Base-by-base conservation (phyloP, 2,329 filamentous ascomycete species). In the Penicillium expansum region DNA sequence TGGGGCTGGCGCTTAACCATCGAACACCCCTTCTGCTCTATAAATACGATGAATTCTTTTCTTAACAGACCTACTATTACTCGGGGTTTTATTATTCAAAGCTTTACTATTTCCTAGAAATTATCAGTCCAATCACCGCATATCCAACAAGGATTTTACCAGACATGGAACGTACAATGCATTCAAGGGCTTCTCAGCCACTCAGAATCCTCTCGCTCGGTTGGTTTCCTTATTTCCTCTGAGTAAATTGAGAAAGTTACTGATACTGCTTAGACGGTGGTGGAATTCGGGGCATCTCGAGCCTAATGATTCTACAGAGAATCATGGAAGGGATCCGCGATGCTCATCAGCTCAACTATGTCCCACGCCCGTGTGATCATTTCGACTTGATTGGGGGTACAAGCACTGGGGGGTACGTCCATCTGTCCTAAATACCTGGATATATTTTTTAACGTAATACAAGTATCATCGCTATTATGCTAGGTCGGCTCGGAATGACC, bases 391-490 rank as follows among this genome's bases (percentile, higher is more conserved):
- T 52, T 0, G 50, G 50, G 11, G 50, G 50, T n/a, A 38, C 50
- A 7, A 38, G 2, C 30, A 52, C 50, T 24, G 50, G 50, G 45
- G 50, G 50, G 50, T 52, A 14, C 10, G 20, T 6, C 3, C 14
- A 11, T 20, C 2, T 22, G 5, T 14, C 10, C 14, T 10, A 18
- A 4, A 24, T 24, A n/a, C 24, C 24, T 5, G 1, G 18, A 14
- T 5, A 8, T 1, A 37, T 5, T 10, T 8, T 9, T 14, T 52
- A 32, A 52, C 3, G 18, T 18, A 18, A 2, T 13, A 16, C 2
- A 8, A 54, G 43, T 1, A 48, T 54, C 18, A 54, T 54, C 20
- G 43, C 52, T 20, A 54, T 54, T 3, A 54, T 54, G 52, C 27
- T 54, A 0, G 52, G 52, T 4, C 16, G 52, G 5, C 18, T 54